These are phyloP conservation scores for Xylaria palmicola DNA, from an alignment of 495 filamentous ascomycete genomes.

Conservation along the genomic window DNA sequence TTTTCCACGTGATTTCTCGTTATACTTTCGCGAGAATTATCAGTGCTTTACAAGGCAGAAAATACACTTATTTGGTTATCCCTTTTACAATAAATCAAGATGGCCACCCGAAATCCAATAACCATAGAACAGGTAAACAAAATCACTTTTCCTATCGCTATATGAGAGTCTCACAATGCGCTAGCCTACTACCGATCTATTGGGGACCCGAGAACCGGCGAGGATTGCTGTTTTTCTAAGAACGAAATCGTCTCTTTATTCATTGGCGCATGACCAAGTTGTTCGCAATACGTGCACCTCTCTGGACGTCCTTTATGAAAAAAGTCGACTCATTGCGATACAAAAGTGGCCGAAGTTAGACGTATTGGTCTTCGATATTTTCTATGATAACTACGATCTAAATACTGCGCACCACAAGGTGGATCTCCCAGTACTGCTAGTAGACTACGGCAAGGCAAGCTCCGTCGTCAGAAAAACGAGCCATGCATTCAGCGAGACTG, in stretches of 20 bases:
- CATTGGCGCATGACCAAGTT: constrained; percentile 10
- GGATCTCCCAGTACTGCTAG: constrained; percentile 12
- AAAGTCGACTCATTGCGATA: constrained; percentile 14
- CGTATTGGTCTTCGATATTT: constrained; percentile 12
- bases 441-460: constrained; percentile 13
- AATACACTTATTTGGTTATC: background rate
- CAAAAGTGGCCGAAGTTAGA: constrained; percentile 11
- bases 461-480: constrained; percentile 9
- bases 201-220: constrained; percentile 2
- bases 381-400: constrained; percentile 12
- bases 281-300: constrained; percentile 9
- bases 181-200: constrained; percentile 10
- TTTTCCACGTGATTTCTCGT: too few species aligned
- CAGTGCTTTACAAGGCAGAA: background rate
- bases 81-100: constrained; percentile 1
- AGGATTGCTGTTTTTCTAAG: constrained; percentile 11
- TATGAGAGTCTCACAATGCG: constrained; percentile 4
- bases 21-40: too few species aligned
- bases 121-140: constrained; percentile 12
- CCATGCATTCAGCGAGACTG: constrained; percentile 2
- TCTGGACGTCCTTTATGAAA: constrained; percentile 5
- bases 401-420: constrained; percentile 8
- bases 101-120: constrained; percentile 6
- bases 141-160: background rate
- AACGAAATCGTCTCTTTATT: constrained; percentile 10